Evolutionary conservation across 345 rosid genomes (phyloP), one percentile per base, ranked within the genome.

Genomic region (Eucalyptus pauciflora): DNA sequence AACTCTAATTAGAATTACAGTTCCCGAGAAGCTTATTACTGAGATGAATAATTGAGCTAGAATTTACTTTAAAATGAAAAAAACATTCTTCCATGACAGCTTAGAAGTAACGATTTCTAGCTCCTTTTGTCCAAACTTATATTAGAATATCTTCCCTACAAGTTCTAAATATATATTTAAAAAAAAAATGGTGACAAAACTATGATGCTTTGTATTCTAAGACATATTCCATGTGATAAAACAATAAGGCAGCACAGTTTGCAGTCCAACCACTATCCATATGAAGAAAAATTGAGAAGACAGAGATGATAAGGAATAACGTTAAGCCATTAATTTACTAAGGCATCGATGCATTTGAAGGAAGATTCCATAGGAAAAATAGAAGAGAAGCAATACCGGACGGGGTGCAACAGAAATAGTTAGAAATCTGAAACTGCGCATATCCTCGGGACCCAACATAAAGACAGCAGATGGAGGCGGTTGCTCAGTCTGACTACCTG

Each of bases 401-500:
- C 96, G 97, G 81, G 99, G 99, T 22, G 97, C 99, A 91, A 98
- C 96, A 50, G 99, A 98, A 88, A 98, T 93, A n/a, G 99, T 97
- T 92, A 97, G 91, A 92, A 97, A 98, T 93, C 96, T 94, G 94
- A 95, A 97, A 86, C 98, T 97, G 60, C 2, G 93, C 98, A 96
- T 93, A 89, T 97, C 98, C 88, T 95, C 94, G 33, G 98, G 99
- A 88, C 91, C 93, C 92, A 98, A 94, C 90, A 87, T 86, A 93
- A 98, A 93, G 83, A 97, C 93, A 85, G 97, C 95, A 91, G 99
- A 96, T 89, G 99, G 99, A 93, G 99, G 98, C 20, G 98, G 96
- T 94, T 98, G 99, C 94, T 98, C 99, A 14, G 99, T 98, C 93
- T 98, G 98, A 94, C 99, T 95, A 79, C 99, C 99, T 86, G 99